Evolutionary conservation across 148 eudicot genomes (phyloP), one percentile per base, ranked within the genome.

Genomic region (Arbutus unedo): DNA sequence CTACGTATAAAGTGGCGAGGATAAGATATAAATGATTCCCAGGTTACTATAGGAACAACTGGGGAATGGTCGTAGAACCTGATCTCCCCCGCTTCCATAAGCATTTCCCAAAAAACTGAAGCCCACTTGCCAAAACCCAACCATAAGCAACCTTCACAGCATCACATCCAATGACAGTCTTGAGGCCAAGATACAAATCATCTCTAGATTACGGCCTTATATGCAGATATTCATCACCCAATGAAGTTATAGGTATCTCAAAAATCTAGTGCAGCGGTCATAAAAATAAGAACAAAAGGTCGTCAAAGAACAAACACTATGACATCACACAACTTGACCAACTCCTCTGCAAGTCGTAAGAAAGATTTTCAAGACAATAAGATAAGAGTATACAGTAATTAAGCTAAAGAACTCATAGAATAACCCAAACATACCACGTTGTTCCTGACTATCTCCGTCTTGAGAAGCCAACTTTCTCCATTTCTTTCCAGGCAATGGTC

Each of bases 401-500:
- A 75, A 54, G 41, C 41, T 73, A 47, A 76, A 55, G 7, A 79
- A 45, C 51, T 76, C 74, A 81, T 75, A 64, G 67, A 82, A 74
- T 70, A 31, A 23, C 80, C 84, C 74, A 66, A 45, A 85, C 94
- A 87, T 93, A 96, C 95, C 96, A 62, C 79, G 75, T 77, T 41
- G 89, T 19, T 89, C 90, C 14, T 51, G 21, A 25, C 59, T 23
- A 43, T 77, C 82, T 54, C 88, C 92, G 84, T 94, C 98, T 44
- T 78, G 85, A 79, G 94, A 90, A 81, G 88, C 85, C 49, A 83
- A 79, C 79, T 89, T 94, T 80, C 91, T 90, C 99, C 99, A 96
- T 80, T 86, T 94, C 85, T 87, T 90, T 21, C 88, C 94, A 76
- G 99, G 93, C 81, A 90, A 87, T 74, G 97, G 97, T 87, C 99